Base-by-base conservation (phyloP, 2,329 filamentous ascomycete species). In the Laburnicola sp. region DNA sequence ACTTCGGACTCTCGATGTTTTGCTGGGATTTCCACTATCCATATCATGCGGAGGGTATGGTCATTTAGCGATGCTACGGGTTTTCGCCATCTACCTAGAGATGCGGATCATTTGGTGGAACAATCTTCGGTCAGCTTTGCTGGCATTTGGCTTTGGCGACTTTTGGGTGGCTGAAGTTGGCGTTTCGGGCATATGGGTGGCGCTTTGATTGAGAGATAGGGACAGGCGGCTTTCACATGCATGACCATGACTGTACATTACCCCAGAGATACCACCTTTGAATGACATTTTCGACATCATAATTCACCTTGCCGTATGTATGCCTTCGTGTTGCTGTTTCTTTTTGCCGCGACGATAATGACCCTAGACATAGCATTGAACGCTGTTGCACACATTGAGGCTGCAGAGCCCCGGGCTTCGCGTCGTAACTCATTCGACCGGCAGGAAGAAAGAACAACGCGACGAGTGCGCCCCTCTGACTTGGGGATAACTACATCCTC, bases 361-460 rank as follows among this genome's bases (percentile, higher is more conserved):
- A 16, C 16, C 16, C 16, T 16, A 16, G 16, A 16, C 16, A 16
- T 16, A 16, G 16, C 16, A 16, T 16, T 39, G 22, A 26, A 4
- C 9, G 22, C 36, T 27, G 44, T 78, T 28, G 38, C 31, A 46
- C 44, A 28, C 16, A 42, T 10, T 28, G 31, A 16, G 39, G 46
- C 21, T 49, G 46, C 4, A 32, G n/a, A 37, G 43, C 46, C 4
- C 31, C 34, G 10, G 46, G 46, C 7, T 43, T 43, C 25, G 46
- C 46, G 8, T 25, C 9, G 31, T 49, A 49, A n/a, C 30, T 35
- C 7, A 50, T 45, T 31, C 80, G 71, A 1, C 81, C 81, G 0
- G 80, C 79, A 0, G 81, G 81, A 50, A 83, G 58, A 49, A 83
- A 83, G 64, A 82, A 82, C 37, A 83, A 63, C 4, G 80, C 78